Evolutionary conservation across 2,329 filamentous ascomycete genomes (phyloP).

Genomic region (Zymoseptoria brevis): DNA sequence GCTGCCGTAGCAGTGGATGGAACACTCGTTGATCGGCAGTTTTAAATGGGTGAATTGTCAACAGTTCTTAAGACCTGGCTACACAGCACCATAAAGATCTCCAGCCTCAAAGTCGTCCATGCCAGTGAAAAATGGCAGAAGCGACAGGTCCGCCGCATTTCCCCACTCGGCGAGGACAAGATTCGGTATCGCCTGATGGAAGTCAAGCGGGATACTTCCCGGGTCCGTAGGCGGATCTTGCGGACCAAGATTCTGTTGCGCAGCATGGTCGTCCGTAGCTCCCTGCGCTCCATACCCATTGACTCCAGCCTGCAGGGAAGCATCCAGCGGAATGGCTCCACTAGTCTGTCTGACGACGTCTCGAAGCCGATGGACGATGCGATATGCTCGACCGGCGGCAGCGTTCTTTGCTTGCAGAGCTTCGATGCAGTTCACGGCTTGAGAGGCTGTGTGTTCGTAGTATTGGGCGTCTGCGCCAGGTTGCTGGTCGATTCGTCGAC

Average conservation of each 20-base stretch:
- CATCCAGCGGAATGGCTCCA: constrained; percentile 2
- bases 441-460: constrained; percentile 3
- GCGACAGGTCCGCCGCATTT: constrained; percentile 5
- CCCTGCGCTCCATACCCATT: neutral
- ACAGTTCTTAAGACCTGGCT: neutral
- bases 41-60: neutral
- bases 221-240: neutral
- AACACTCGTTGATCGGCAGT: no score
- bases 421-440: constrained; percentile 5
- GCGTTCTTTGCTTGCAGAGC: constrained; percentile 4
- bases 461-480: constrained; percentile 1
- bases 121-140: neutral
- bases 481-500: constrained; percentile 1
- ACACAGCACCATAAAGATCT: neutral
- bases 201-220: neutral
- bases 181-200: neutral
- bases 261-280: neutral
- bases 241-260: neutral
- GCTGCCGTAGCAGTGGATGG: no score
- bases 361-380: constrained; percentile 5
- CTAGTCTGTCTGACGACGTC: constrained; percentile 5
- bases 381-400: constrained; percentile 5
- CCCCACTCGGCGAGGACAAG: constrained; percentile 1
- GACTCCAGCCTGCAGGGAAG: neutral
- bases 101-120: constrained; percentile 1